A percentile compares a stretch with the other conserved stretches of the same genome.
Conservation (phyloP, 768 basidiomycete species). For the Plicaturopsis crispa region DNA sequence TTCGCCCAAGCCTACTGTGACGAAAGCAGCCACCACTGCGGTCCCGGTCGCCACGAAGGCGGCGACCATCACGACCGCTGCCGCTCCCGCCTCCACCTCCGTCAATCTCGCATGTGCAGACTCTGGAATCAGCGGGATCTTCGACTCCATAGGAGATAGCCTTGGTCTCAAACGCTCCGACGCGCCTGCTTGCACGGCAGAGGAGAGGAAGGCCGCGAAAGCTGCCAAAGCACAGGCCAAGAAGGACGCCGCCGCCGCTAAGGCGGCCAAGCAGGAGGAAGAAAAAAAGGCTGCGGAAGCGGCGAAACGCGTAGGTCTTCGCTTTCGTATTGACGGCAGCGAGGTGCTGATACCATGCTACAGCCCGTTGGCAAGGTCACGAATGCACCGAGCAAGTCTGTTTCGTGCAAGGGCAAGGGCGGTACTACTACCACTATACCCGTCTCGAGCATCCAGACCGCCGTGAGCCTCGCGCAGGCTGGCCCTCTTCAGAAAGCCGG, state of each 20-base stretch:
- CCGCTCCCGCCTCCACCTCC: constrained; percentile 1
- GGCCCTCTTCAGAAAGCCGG: constrained; percentile 6
- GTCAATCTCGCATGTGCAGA: too few relatives aligned
- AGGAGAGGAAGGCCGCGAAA: not conserved
- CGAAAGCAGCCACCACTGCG: constrained; percentile 3
- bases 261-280: constrained; percentile 2
- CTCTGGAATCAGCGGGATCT: too few relatives aligned
- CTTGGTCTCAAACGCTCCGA: constrained; percentile 1
- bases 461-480: constrained; percentile 8
- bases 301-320: constrained; percentile 4
- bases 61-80: not conserved
- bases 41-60: not conserved
- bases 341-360: not conserved
- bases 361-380: constrained; percentile 6
- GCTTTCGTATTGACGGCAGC: not conserved
- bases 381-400: constrained; percentile 5
- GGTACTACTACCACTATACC: constrained; percentile 6
- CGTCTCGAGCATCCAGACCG: constrained; percentile 2
- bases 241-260: constrained; percentile 2
- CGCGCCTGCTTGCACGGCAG: constrained; percentile 1
- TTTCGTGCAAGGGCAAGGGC: constrained; percentile 3
- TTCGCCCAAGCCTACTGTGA: not conserved
- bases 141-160: too few relatives aligned
- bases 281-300: too few relatives aligned
- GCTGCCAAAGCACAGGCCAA: constrained; percentile 6